Conservation (phyloP, 73 alveolate species). For the Symbiodinium natans region DNA sequence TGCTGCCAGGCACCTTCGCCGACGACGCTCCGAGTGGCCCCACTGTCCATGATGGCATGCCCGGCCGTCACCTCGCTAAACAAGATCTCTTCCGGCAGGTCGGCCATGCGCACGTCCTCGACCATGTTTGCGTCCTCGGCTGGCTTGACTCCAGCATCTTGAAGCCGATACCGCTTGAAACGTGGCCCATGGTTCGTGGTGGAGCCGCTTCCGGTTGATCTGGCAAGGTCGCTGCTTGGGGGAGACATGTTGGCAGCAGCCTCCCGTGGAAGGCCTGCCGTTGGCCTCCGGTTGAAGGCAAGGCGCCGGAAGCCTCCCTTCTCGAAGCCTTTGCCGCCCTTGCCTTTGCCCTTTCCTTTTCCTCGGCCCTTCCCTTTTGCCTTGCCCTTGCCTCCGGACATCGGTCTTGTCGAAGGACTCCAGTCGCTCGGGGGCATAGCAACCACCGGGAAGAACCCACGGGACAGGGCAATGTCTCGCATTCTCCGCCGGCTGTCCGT, state of each 20-base stretch:
- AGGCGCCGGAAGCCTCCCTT: neutral
- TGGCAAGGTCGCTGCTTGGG: neutral
- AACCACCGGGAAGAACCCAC: conserved; percentile 28
- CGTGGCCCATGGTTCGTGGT: neutral
- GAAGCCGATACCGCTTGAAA: neutral
- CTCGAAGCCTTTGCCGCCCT: neutral
- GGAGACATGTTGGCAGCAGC: neutral
- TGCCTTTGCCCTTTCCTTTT: conserved; percentile 21
- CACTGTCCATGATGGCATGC: neutral
- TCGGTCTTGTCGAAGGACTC: neutral
- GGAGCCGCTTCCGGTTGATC: neutral
- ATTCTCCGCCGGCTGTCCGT: neutral
- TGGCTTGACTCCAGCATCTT: neutral
- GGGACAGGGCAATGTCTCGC: neutral
- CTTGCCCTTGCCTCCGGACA: neutral
- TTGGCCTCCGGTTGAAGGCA: neutral
- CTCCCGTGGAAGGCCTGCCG: neutral
- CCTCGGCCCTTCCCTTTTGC: conserved; percentile 8
- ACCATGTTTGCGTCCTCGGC: neutral
- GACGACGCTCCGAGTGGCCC: neutral
- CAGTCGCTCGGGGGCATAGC: neutral
- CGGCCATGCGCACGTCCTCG: neutral
- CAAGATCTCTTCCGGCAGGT: neutral
- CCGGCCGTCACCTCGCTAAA: neutral
- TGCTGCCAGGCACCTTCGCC: neutral